phyloP scores from a whole-genome alignment of 2,329 filamentous ascomycete genomes.

The Colletotrichum ledebouriae region DNA sequence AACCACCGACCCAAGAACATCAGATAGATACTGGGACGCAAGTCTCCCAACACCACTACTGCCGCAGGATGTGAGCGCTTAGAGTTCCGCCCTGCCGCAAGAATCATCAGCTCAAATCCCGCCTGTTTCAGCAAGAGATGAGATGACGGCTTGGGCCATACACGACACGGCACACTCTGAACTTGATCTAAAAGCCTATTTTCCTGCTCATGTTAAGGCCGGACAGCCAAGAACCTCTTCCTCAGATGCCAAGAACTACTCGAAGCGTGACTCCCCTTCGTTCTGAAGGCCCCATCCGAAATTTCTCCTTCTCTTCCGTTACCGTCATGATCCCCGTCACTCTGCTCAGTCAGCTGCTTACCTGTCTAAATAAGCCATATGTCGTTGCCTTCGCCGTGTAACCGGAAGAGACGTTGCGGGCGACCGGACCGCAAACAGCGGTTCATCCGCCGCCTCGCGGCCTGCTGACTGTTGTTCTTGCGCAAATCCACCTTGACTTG shows the following conservation, averaged over 20 bases:
- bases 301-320: conserved; percentile 1
- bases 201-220: neutral
- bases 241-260: neutral
- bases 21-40: too few species aligned
- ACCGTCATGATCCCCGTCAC: neutral
- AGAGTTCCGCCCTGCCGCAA: conserved; percentile 27
- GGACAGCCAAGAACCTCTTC: too few species aligned
- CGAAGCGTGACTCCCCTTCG: neutral
- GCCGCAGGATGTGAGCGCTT: conserved; percentile 6
- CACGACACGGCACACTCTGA: neutral
- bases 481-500: conserved; percentile 17
- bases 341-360: neutral
- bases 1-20: too few species aligned
- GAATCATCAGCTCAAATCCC: conserved; percentile 27
- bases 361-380: neutral
- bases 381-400: neutral
- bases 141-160: conserved; percentile 26
- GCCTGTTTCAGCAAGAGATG: conserved; percentile 33
- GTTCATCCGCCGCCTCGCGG: conserved; percentile 17
- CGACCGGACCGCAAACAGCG: conserved; percentile 18
- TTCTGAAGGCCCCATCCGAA: conserved; percentile 17
- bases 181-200: conserved; percentile 25
- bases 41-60: too few species aligned
- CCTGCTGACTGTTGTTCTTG: conserved; percentile 10
- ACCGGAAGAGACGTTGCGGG: neutral